A percentile compares a stretch with the other conserved stretches of the same genome.
phyloP scores from a whole-genome alignment of 148 eudicot species.

The Rhododendron griersonianum region DNA sequence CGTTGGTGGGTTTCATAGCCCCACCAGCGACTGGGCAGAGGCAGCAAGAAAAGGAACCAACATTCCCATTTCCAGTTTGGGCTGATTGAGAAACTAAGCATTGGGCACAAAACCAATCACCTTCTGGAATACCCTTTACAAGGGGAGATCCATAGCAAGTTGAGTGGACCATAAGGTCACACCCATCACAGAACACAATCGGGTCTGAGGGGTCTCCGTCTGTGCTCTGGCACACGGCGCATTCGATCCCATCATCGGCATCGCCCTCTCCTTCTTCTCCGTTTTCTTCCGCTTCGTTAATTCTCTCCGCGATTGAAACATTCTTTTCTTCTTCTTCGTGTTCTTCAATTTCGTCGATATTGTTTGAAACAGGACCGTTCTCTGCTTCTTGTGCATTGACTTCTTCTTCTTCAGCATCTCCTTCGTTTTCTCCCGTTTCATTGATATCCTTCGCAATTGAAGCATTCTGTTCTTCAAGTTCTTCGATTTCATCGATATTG shows the following conservation, averaged over 20 bases:
- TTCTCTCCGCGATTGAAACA: neutral
- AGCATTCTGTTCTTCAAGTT: constrained; percentile 28
- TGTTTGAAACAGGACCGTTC: neutral
- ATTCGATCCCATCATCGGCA: constrained; percentile 74
- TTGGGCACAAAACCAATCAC: constrained; percentile 82
- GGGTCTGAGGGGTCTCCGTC: constrained; percentile 86
- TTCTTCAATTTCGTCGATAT: constrained; percentile 17
- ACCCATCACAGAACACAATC: constrained; percentile 90
- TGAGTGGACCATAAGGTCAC: constrained; percentile 83
- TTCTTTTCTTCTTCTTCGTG: constrained; percentile 30
- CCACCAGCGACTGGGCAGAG: constrained; percentile 67
- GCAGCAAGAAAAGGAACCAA: constrained; percentile 32
- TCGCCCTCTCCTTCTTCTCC: constrained; percentile 27
- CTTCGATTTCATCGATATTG: constrained; percentile 14
- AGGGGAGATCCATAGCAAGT: constrained; percentile 80
- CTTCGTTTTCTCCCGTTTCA: constrained; percentile 34
- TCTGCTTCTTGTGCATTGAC: neutral
- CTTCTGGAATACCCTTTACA: constrained; percentile 58
- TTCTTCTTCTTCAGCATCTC: constrained; percentile 18
- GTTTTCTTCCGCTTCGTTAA: constrained; percentile 31
- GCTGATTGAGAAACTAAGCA: constrained; percentile 28
- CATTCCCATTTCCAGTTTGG: neutral
- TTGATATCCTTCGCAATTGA: neutral
- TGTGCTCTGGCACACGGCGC: constrained; percentile 77
- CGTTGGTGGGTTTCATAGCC: constrained; percentile 61